Percentiles rank a stretch among this genome's conserved stretches.
phyloP scores from a whole-genome alignment of 208 protist genomes.

The Trypanosoma brucei region DNA sequence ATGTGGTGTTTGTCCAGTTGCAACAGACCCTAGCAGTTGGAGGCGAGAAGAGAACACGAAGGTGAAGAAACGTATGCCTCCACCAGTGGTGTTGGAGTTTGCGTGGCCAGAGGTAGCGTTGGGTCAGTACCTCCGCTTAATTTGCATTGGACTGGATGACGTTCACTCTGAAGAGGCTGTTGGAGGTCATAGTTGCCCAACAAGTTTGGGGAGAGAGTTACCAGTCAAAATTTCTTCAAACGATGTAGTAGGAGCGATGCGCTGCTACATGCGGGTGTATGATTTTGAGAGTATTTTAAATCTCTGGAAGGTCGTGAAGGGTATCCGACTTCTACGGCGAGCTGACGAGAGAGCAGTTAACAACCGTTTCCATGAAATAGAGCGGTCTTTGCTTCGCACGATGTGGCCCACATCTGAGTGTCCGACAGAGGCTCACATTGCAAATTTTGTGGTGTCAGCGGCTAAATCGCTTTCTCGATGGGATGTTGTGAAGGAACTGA shows the following conservation, averaged over 20 bases:
- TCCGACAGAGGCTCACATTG: slow-evolving; percentile 24
- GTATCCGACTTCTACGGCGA: slow-evolving; percentile 12
- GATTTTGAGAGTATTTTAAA: slow-evolving; percentile 69
- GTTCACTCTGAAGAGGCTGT: background rate
- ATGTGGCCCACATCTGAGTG: slow-evolving; percentile 2
- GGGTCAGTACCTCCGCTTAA: slow-evolving; percentile 30
- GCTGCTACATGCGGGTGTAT: slow-evolving; percentile 55
- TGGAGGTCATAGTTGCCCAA: background rate
- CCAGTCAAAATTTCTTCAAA: slow-evolving; percentile 1
- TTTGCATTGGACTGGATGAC: slow-evolving; percentile 4
- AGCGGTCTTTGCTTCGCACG: slow-evolving; percentile 1
- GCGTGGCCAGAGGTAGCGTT: slow-evolving; percentile 42
- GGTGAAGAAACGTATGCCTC: background rate
- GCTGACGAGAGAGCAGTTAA: background rate
- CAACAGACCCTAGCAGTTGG: too few relatives aligned
- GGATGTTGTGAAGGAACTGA: slow-evolving; percentile 59
- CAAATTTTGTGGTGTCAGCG: slow-evolving; percentile 54
- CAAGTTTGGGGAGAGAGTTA: background rate
- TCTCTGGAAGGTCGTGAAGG: slow-evolving; percentile 41
- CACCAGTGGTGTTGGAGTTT: slow-evolving; percentile 37
- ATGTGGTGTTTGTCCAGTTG: too few relatives aligned
- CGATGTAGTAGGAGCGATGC: slow-evolving; percentile 56
- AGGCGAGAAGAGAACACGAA: background rate
- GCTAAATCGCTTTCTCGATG: slow-evolving; percentile 72
- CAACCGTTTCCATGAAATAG: slow-evolving; percentile 1